Percentiles rank a stretch among this genome's conserved stretches.
These are phyloP conservation scores for Rhodamnia rubescens DNA, from an alignment of 345 rosid genomes.

Conservation along the genomic window DNA sequence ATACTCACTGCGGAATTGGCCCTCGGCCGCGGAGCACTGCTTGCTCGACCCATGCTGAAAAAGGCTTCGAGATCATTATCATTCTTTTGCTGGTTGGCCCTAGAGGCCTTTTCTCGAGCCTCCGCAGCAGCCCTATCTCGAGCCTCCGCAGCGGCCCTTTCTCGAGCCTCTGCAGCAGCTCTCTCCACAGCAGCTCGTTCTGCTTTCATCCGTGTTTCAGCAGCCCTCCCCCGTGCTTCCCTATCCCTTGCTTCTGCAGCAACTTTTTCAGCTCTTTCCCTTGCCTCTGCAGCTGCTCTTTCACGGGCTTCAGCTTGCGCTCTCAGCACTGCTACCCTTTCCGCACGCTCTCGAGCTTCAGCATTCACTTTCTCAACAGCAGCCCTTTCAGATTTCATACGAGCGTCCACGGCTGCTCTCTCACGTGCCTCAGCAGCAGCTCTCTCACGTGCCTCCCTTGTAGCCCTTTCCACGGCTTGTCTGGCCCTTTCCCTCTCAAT, in stretches of 20 bases:
- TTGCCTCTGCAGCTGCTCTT: conserved; percentile 83
- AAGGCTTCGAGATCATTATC: conserved; percentile 83
- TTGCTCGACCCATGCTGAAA: conserved; percentile 65
- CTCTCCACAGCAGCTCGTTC: conserved; percentile 77
- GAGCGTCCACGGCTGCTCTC: conserved; percentile 89
- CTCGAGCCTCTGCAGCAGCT: conserved; percentile 34
- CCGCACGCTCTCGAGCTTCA: conserved; percentile 85
- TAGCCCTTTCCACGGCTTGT: conserved; percentile 96
- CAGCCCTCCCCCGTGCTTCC: conserved; percentile 25
- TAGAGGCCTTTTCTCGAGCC: conserved; percentile 59
- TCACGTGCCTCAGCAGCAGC: conserved; percentile 76
- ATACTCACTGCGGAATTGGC: conserved; percentile 49
- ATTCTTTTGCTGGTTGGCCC: conserved; percentile 37
- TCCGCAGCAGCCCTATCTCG: no score
- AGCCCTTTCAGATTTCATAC: conserved; percentile 71
- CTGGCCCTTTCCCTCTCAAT: conserved; percentile 71
- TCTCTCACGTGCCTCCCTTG: conserved; percentile 80
- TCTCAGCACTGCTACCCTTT: conserved; percentile 86
- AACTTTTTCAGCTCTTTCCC: conserved; percentile 75
- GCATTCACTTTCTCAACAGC: conserved; percentile 67
- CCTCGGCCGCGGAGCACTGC: conserved; percentile 85
- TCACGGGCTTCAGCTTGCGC: conserved; percentile 97
- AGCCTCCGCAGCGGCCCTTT: conserved; percentile 71
- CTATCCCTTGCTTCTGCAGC: conserved; percentile 86
- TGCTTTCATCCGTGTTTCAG: conserved; percentile 34